phyloP scores from a whole-genome alignment of 805 yeast species.

The Candida anglica region DNA sequence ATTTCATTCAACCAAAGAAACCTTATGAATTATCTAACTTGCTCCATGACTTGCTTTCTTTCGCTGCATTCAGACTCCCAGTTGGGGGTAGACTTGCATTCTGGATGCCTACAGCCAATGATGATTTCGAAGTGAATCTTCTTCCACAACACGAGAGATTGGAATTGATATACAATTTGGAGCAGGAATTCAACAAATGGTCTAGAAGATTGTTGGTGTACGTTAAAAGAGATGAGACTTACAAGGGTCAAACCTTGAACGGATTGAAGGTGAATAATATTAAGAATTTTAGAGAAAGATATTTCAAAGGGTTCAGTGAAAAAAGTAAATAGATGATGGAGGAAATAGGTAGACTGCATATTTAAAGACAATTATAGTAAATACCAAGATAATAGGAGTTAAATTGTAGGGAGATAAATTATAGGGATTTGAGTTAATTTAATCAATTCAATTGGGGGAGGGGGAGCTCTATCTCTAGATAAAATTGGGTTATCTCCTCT shows the following conservation, averaged over 20 bases:
- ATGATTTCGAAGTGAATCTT: constrained; percentile 61
- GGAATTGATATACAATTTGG: constrained; percentile 68
- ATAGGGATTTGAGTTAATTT: too few relatives aligned
- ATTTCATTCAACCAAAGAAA: constrained; percentile 89
- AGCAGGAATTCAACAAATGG: constrained; percentile 92
- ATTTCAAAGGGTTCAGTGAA: constrained; percentile 62
- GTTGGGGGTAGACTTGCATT: constrained; percentile 79
- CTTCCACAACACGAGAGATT: constrained; percentile 78
- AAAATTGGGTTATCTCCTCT: too few relatives aligned
- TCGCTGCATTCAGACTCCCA: constrained; percentile 69
- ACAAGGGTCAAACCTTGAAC: constrained; percentile 45
- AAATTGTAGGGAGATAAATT: neutral
- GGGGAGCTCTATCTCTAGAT: too few relatives aligned
- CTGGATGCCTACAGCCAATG: constrained; percentile 98
- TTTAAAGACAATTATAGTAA: too few relatives aligned
- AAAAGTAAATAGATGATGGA: constrained; percentile 17
- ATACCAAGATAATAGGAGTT: neutral
- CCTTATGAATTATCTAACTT: constrained; percentile 78
- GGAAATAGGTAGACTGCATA: neutral
- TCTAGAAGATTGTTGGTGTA: constrained; percentile 82
- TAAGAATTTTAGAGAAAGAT: constrained; percentile 64
- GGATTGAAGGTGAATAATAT: constrained; percentile 48
- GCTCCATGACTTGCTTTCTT: constrained; percentile 71
- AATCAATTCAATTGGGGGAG: too few relatives aligned
- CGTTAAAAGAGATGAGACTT: constrained; percentile 51